Evolutionary conservation across 1,139 yeast genomes (phyloP).

Genomic region (Wickerhamomyces sp.): DNA sequence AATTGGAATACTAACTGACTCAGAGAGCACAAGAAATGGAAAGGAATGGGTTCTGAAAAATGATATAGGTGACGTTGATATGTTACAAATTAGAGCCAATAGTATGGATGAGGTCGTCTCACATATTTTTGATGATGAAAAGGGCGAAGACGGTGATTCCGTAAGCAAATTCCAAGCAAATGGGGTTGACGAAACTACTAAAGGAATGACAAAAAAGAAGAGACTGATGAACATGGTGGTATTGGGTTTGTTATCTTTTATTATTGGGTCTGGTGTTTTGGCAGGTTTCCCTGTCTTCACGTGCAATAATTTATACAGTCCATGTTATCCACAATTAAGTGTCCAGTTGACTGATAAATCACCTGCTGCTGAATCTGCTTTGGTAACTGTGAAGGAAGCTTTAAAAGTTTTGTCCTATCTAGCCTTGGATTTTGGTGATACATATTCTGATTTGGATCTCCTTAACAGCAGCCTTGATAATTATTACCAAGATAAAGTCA

Average conservation of each 20-base stretch:
- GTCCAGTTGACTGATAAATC: slow-evolving; percentile 37
- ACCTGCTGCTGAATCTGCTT: slow-evolving; percentile 31
- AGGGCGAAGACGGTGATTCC: neutral
- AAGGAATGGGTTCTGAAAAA: neutral
- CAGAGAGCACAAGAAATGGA: neutral
- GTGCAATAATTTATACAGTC: slow-evolving; percentile 23
- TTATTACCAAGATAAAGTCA: slow-evolving; percentile 23
- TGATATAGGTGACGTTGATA: neutral
- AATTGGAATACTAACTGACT: neutral
- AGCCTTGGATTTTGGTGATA: slow-evolving; percentile 46
- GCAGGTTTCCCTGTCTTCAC: slow-evolving; percentile 26
- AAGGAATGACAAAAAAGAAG: neutral
- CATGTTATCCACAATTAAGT: slow-evolving; percentile 44
- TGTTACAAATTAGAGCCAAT: neutral
- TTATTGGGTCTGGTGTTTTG: slow-evolving; percentile 4
- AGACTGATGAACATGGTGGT: neutral
- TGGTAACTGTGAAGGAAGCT: slow-evolving; percentile 42
- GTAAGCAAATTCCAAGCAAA: neutral
- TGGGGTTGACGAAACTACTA: neutral
- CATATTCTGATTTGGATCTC: slow-evolving; percentile 18
- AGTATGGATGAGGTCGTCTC: slow-evolving; percentile 16
- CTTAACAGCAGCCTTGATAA: slow-evolving; percentile 19
- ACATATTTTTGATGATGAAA: slow-evolving; percentile 5
- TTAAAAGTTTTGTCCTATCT: slow-evolving; percentile 48
- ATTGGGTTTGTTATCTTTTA: slow-evolving; percentile 2